phyloP scores from a whole-genome alignment of 2,329 filamentous ascomycete genomes.

The Ophiostoma novo-ulmi region DNA sequence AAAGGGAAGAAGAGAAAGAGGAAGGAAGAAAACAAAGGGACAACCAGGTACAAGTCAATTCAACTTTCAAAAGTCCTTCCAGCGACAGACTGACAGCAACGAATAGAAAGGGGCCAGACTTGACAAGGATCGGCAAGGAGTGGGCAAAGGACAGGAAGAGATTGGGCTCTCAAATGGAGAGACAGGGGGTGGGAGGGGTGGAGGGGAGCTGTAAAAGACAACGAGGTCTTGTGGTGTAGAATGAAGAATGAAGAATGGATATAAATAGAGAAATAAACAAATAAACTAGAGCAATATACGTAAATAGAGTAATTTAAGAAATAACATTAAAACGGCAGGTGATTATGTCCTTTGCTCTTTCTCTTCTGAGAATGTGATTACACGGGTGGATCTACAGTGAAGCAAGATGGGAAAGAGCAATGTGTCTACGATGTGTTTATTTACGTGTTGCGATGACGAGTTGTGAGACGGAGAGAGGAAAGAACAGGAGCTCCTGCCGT shows the following conservation, averaged over 20 bases:
- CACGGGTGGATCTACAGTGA: not conserved
- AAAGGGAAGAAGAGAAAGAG: not conserved
- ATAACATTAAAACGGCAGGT: not conserved
- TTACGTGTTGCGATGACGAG: not conserved
- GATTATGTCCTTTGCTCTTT: not conserved
- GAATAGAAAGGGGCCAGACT: slow-evolving; percentile 18
- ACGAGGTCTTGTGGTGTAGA: not conserved
- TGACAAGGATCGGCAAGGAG: slow-evolving; percentile 7
- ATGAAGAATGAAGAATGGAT: not conserved
- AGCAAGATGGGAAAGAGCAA: not conserved
- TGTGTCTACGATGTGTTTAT: not conserved
- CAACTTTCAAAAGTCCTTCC: not conserved
- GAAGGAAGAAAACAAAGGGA: slow-evolving; percentile 2
- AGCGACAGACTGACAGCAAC: slow-evolving; percentile 12
- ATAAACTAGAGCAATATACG: not conserved
- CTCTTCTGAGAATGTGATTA: not conserved
- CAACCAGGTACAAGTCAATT: slow-evolving; percentile 1
- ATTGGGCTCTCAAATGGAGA: slow-evolving; percentile 6
- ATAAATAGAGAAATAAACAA: slow-evolving; percentile 3
- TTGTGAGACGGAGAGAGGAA: not conserved
- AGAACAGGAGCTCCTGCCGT: slow-evolving; percentile 1
- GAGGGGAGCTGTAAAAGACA: not conserved
- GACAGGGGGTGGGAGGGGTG: slow-evolving; percentile 12
- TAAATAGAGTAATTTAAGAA: not conserved
- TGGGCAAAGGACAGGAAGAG: slow-evolving; percentile 15